These are phyloP conservation scores for Leccinum uliginosum DNA, from an alignment of 768 basidiomycete species.

Conservation along the genomic window DNA sequence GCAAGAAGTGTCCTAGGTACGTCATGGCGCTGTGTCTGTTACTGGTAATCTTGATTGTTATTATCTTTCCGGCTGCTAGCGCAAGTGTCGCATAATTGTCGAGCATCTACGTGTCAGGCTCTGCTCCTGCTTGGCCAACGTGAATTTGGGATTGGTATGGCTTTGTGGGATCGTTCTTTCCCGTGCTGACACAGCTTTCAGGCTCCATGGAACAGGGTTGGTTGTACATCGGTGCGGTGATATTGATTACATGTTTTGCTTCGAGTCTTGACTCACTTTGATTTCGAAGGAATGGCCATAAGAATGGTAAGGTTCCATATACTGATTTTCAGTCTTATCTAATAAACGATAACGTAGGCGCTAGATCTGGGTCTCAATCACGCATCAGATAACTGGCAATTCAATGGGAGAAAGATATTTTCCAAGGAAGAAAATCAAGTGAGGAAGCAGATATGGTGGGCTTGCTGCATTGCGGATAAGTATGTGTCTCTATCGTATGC, in stretches of 20 bases:
- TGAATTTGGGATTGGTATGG: slow-evolving; percentile 77
- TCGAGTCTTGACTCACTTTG: slow-evolving; percentile 1
- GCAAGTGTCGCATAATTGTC: slow-evolving; percentile 59
- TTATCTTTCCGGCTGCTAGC: slow-evolving; percentile 34
- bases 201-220: slow-evolving; percentile 79
- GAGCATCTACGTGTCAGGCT: slow-evolving; percentile 76
- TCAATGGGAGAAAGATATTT: slow-evolving; percentile 57
- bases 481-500: slow-evolving; percentile 29
- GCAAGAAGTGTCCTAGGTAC: slow-evolving; percentile 64
- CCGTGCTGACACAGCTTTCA: slow-evolving; percentile 19
- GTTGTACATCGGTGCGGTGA: slow-evolving; percentile 63
- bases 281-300: slow-evolving; percentile 56
- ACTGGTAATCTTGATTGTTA: not conserved
- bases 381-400: slow-evolving; percentile 70
- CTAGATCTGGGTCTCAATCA: slow-evolving; percentile 80
- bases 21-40: slow-evolving; percentile 14
- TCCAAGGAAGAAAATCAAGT: slow-evolving; percentile 63
- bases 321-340: not conserved
- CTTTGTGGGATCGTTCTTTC: not conserved
- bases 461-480: slow-evolving; percentile 68
- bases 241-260: not conserved
- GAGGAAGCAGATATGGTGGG: slow-evolving; percentile 78
- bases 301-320: slow-evolving; percentile 51
- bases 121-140: slow-evolving; percentile 75
- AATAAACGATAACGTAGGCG: slow-evolving; percentile 42